Base-by-base conservation (phyloP, 225 moss, liverwort and hornwort species). In the Polytrichum formosum region DNA sequence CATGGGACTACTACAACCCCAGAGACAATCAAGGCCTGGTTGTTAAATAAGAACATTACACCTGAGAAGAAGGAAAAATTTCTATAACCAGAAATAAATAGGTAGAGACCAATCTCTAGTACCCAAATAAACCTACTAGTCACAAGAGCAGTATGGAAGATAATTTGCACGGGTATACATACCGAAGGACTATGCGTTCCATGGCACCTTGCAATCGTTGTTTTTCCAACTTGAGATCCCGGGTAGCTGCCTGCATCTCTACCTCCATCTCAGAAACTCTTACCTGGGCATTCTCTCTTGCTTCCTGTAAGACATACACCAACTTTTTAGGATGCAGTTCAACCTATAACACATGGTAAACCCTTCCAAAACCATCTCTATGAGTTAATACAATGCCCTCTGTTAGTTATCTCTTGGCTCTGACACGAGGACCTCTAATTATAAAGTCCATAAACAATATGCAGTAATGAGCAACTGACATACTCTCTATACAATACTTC, bases 101-200 rank as follows among this genome's bases (percentile, higher is more conserved):
- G 37, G 46, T 46, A 46, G 46, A 13, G 46, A 46, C 46, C 46
- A 46, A 46, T 46, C 16, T 13, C 46, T 46, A 46, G 46, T 46
- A 46, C 16, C 13, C 46, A 46, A 37, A 46, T 46, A 46, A 35
- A 46, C 13, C 46, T 46, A 46, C 46, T 16, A 46, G 5, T 4
- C n/a, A 5, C 46, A 55, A 55, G 54, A 53, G 25, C 30, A 68
- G 46, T 55, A 67, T 64, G 71, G 64, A 61, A 69, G 68, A 58
- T 54, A 28, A 69, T 21, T 0, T 65, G 37, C 59, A 67, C 27
- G 19, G 63, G 62, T 54, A 62, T 6, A 78, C 86, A 69, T 82
- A 92, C 92, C 92, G 86, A 84, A 99, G 92, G 71, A 99, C 92
- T 80, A 99, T 94, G 67, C 98, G 94, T 85, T 99, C 98, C 78